Conservation (phyloP, 2,329 filamentous ascomycete species). For the Trichoderma asperellum region DNA sequence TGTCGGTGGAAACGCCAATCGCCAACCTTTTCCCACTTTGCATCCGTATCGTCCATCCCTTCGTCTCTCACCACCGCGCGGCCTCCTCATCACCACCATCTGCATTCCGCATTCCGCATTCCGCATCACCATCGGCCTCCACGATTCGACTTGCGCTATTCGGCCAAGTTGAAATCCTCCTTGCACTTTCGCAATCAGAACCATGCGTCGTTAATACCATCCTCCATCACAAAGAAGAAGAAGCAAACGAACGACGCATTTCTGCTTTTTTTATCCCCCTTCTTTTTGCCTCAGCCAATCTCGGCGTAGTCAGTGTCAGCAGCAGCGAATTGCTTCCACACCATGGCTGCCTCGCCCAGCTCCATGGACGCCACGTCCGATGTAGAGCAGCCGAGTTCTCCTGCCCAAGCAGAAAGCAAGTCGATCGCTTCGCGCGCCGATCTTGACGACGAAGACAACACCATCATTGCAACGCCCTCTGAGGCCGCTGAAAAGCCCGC, state of each 20-base stretch:
- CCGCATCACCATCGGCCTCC: constrained; percentile 5
- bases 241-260: constrained; percentile 2
- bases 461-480: constrained; percentile 47
- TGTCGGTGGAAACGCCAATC: constrained; percentile 7
- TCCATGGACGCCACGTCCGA: constrained; percentile 51
- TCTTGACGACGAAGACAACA: constrained; percentile 54
- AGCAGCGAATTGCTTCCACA: constrained; percentile 26
- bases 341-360: constrained; percentile 48
- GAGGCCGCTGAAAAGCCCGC: constrained; percentile 48
- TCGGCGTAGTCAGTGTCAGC: constrained; percentile 15
- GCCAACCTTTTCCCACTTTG: constrained; percentile 2
- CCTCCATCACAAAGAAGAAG: constrained; percentile 21
- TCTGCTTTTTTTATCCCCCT: not conserved
- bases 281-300: not conserved
- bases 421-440: constrained; percentile 52
- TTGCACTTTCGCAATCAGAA: constrained; percentile 10
- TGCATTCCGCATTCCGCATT: not conserved
- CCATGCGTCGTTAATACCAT: constrained; percentile 32
- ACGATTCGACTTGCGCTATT: constrained; percentile 2
- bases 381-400: constrained; percentile 52
- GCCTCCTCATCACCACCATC: not conserved
- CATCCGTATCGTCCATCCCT: constrained; percentile 12
- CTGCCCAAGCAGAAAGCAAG: constrained; percentile 47
- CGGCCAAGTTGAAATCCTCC: not conserved
- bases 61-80: not conserved